Evolutionary conservation across 1,139 yeast species (phyloP).

Genomic region (Yamadazyma pseudoaaseri): DNA sequence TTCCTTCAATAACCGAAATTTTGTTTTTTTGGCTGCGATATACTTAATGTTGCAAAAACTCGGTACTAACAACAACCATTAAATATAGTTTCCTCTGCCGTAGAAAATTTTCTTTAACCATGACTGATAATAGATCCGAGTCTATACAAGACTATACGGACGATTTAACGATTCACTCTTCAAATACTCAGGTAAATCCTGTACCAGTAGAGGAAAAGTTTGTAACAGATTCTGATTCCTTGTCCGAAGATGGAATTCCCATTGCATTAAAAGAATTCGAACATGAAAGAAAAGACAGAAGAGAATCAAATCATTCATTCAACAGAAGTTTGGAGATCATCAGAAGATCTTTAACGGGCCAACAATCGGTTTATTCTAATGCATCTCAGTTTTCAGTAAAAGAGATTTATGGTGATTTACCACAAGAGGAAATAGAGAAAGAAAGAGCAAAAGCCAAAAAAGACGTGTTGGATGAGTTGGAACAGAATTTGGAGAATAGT

Average conservation of each 20-base stretch:
- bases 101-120: neutral
- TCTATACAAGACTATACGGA: slow-evolving; percentile 3
- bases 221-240: slow-evolving; percentile 1
- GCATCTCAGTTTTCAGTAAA: slow-evolving; percentile 24
- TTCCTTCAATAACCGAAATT: slow-evolving; percentile 10
- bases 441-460: slow-evolving; percentile 37
- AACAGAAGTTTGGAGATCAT: slow-evolving; percentile 14
- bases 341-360: slow-evolving; percentile 12
- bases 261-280: slow-evolving; percentile 11
- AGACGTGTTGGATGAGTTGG: slow-evolving; percentile 38
- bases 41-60: slow-evolving; percentile 1
- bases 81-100: neutral
- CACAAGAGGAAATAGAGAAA: slow-evolving; percentile 27
- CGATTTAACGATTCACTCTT: slow-evolving; percentile 7
- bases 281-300: slow-evolving; percentile 4
- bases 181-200: slow-evolving; percentile 3
- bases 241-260: slow-evolving; percentile 5
- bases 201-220: neutral
- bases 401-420: slow-evolving; percentile 36
- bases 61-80: slow-evolving; percentile 1
- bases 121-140: neutral
- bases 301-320: slow-evolving; percentile 15
- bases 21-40: slow-evolving; percentile 2
- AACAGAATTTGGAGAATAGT: slow-evolving; percentile 16
- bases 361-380: slow-evolving; percentile 12